A percentile compares a stretch with the other conserved stretches of the same genome.
Evolutionary conservation across 257 asterid genomes (phyloP).

Genomic region (Solanum ossicruentum): DNA sequence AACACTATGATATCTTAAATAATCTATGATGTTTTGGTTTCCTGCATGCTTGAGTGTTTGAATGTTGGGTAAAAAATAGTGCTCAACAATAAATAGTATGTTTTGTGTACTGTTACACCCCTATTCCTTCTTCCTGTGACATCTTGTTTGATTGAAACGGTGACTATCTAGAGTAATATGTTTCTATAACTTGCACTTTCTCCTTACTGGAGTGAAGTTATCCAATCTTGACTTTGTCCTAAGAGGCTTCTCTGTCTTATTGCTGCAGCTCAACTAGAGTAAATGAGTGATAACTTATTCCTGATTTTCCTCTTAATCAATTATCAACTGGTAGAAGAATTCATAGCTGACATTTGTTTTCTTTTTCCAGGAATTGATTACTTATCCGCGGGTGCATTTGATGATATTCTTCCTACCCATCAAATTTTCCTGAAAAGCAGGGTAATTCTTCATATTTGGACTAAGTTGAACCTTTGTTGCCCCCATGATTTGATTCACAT

Average conservation of each 20-base stretch:
- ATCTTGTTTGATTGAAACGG: neutral
- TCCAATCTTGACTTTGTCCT: neutral
- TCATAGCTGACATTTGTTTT: neutral
- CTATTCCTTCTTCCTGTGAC: neutral
- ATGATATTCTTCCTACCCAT: slow-evolving; percentile 64
- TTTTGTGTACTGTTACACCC: neutral
- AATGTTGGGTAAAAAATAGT: neutral
- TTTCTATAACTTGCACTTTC: neutral
- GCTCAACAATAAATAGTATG: neutral
- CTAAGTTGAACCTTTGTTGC: neutral
- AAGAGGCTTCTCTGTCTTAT: neutral
- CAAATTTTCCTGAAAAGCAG: slow-evolving; percentile 64
- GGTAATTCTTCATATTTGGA: slow-evolving; percentile 33
- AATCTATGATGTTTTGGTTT: neutral
- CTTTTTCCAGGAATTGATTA: slow-evolving; percentile 65
- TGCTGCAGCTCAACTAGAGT: neutral
- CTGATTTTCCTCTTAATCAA: neutral
- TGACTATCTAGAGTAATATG: neutral
- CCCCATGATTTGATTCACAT: neutral
- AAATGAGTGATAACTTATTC: neutral
- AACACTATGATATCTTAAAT: neutral
- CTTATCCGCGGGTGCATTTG: slow-evolving; percentile 92
- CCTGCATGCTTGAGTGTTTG: neutral
- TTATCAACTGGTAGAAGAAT: neutral
- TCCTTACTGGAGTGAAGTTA: neutral